A percentile compares a stretch with the other conserved stretches of the same genome.
phyloP scores from a whole-genome alignment of 2,329 filamentous ascomycete species.

The Pseudocercospora musae region DNA sequence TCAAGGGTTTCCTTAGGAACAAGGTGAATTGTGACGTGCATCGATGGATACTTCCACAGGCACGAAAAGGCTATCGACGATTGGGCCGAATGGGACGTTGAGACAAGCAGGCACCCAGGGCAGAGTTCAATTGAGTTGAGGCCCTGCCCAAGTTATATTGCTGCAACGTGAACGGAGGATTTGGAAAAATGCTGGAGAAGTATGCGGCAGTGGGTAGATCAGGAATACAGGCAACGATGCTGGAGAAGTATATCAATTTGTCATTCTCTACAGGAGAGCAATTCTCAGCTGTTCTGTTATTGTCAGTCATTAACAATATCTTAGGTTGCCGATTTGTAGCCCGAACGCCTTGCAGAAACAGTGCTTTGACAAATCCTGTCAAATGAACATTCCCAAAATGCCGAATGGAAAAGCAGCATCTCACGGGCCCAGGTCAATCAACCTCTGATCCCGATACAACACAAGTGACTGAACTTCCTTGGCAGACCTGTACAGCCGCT shows the following conservation, averaged over 20 bases:
- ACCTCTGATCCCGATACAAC: too few species aligned
- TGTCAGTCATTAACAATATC: not conserved
- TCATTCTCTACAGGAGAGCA: not conserved
- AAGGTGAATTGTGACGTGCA: not conserved
- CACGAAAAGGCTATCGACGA: not conserved
- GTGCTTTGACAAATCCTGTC: not conserved
- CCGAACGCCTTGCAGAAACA: not conserved
- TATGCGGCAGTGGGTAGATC: not conserved
- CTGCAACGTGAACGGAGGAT: not conserved
- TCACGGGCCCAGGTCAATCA: too few species aligned
- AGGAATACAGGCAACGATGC: not conserved
- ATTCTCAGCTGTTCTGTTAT: not conserved
- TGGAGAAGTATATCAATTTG: not conserved
- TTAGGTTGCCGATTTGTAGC: not conserved
- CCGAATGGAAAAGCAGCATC: not conserved
- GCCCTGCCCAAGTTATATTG: not conserved
- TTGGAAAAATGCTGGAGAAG: not conserved
- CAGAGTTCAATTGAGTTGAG: not conserved
- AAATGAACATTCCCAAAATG: not conserved
- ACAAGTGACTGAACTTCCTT: not conserved
- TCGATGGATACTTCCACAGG: not conserved
- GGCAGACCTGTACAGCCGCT: not conserved
- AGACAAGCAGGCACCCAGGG: not conserved
- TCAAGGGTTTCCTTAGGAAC: not conserved
- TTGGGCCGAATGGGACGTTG: not conserved